Evolutionary conservation across 208 protist genomes (phyloP), one percentile per base, ranked within the genome.

Genomic region (Trypanosomatidae sp.): DNA sequence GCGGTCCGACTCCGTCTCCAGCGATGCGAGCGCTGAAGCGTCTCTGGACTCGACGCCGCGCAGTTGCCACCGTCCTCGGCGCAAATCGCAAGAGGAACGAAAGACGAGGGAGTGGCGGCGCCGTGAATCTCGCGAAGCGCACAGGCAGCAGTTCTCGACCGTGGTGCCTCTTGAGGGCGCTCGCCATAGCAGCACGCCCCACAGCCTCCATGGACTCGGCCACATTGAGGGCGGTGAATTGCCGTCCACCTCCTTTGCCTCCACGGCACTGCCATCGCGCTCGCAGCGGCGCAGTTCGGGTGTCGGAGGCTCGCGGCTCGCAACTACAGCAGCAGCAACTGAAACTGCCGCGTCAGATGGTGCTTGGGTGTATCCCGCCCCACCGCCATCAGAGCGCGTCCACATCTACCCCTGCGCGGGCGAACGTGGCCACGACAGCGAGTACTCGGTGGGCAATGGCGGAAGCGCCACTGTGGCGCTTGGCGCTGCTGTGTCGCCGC

Each of bases 391-490:
- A 28, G 66, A 71, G 1, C 66, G 66, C 28, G 36, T 60, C 3
- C 52, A 58, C 50, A 71, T 71, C 66, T 71, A 71, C 50, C 25
- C 41, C 33, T 50, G 28, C 46, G 12, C n/a, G 46, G 15, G 22
- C 33, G 36, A 41, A 28, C 9, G 9, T 7, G 59, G 59, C 59
- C 59, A 46, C 59, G 8, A 33, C 30, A 9, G n/a, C 6, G 56
- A 19, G n/a, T 5, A 33, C 56, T 41, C 12, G n/a, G 39, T 5
- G n/a, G 39, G 49, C 41, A 43, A 56, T 25, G 50, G 50, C 19
- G 50, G 58, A 19, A 62, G 17, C 58, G 33, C 58, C 33, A 43
- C 30, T 6, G 33, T 62, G 6, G 13, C 22, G 22, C 13, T 25
- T 25, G 22, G 50, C 19, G 50, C 50, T 10, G 50, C 50, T 25